Percentiles rank a stretch among this genome's conserved stretches.
phyloP scores from a whole-genome alignment of 1,284 basidiomycete genomes.

The Mixia osmundae region DNA sequence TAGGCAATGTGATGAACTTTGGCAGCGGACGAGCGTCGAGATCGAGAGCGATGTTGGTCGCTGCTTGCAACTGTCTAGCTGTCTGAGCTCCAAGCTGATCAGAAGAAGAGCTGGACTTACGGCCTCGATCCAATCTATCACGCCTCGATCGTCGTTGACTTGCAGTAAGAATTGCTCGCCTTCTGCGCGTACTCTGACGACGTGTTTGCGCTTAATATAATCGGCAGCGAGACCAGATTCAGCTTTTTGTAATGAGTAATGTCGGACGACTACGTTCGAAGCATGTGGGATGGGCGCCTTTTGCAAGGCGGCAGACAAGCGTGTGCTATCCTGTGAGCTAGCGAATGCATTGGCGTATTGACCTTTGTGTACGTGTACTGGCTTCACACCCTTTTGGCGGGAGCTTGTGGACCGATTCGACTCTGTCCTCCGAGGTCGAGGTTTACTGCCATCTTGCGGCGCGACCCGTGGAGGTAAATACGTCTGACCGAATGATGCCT shows the following conservation, averaged over 20 bases:
- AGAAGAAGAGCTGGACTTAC: constrained; percentile 21
- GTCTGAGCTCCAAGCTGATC: constrained; percentile 2
- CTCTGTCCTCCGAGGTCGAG: too few relatives aligned
- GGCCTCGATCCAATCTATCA: constrained; percentile 89
- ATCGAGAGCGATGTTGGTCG: constrained; percentile 78
- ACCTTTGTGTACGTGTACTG: constrained; percentile 16
- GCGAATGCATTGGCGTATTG: constrained; percentile 14
- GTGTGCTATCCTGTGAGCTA: constrained; percentile 6
- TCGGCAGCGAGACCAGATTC: constrained; percentile 61
- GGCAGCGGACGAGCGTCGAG: constrained; percentile 77
- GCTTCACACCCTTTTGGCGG: too few relatives aligned
- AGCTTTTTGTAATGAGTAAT: constrained; percentile 51
- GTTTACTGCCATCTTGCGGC: too few relatives aligned
- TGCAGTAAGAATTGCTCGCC: constrained; percentile 94
- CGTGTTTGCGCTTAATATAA: constrained; percentile 79
- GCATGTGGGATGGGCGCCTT: constrained; percentile 6
- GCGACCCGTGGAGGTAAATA: too few relatives aligned
- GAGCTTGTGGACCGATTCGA: too few relatives aligned
- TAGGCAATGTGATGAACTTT: constrained; percentile 34
- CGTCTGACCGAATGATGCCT: too few relatives aligned
- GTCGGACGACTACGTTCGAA: constrained; percentile 25
- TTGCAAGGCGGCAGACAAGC: constrained; percentile 3
- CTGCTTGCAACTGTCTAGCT: constrained; percentile 52
- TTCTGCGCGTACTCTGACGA: constrained; percentile 76
- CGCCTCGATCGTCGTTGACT: constrained; percentile 55